Base-by-base conservation (phyloP, 768 basidiomycete genomes). In the Coprinellus micaceus region DNA sequence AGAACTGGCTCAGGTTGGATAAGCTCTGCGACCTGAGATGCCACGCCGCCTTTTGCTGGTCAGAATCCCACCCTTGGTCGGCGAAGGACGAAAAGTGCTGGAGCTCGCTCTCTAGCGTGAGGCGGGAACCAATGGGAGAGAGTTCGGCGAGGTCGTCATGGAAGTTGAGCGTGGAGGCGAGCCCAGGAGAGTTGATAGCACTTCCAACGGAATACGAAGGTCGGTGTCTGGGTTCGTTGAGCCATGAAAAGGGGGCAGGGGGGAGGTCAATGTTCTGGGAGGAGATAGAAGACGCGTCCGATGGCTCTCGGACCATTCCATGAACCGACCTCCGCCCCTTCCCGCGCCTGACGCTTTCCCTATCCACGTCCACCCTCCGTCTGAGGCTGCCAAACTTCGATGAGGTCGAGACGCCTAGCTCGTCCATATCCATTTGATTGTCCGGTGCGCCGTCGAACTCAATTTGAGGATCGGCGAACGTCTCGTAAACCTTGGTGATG, bases 401-500 rank as follows among this genome's bases (percentile, higher is more conserved):
- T n/a, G 22, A 40, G 5, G 50, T 33, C 36, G 53, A 58, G 57
- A 57, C 46, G 60, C 52, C 46, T 6, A 56, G 54, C 30, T n/a
- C n/a, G n/a, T n/a, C n/a, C n/a, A 52, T 53, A 11, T 58, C 57
- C 25, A 47, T 50, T 12, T 54, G 61, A 17, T 58, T 57, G 10
- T 61, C 62, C 3, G 39, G 39, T 13, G 78, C 72, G 26, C 77
- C 65, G 28, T 78, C 74, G 40, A 82, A 70, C 52, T 86, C 82
- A 13, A 78, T 61, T 50, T 77, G 77, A 12, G 76, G 78, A 44
- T 84, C 83, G 22, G 78, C 78, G 36, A 91, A 76, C 53, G 74
- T 83, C 58, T 89, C 88, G 59, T 91, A 92, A 5, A 83, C 79
- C 53, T 80, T 81, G 45, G 78, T 77, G 59, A 93, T 89, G 53